Evolutionary conservation across 163 green algal species (phyloP), one percentile per base, ranked within the genome.

Genomic region (Scenedesmus sp.): DNA sequence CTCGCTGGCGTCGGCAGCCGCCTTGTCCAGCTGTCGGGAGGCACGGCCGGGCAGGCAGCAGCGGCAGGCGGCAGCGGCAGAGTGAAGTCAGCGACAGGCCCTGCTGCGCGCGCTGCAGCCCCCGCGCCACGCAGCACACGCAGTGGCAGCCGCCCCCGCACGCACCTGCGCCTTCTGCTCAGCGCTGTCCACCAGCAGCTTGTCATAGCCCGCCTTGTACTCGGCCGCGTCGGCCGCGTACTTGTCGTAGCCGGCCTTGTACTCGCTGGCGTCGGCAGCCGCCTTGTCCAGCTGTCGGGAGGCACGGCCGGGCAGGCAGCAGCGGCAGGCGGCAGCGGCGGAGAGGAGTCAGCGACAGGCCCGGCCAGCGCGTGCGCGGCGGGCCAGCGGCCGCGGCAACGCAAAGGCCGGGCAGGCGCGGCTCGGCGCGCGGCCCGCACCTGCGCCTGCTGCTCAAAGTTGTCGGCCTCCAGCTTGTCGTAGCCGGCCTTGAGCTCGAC

Each of bases 231-330:
- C 72, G 22, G 70, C 53, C 29, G 63, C 29, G 1, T 42, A 18
- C 58, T 84, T 84, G 47, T 88, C 83, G 5, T 75, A 86, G 18
- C 71, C 75, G 26, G 77, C 75, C 75, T 88, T 88, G 74, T 54
- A 63, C 63, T 80, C 77, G 7, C 57, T 26, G 18, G 75, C 75
- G 45, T 86, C 79, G 17, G 62, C 28, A 11, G 73, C 50, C 5
- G 60, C 51, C 39, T 86, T 80, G 58, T 85, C 70, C 9, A 70
- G 51, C 63, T 72, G 64, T 22, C 28, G 63, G 10, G 36, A 29
- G 1, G 29, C 18, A 54, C 47, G 48, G 31, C 28, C 29, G 36
- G 36, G 15, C 62, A 26, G 4, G 5, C 6, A 66, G 58, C 31
- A 66, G 56, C 1, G 2, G 26, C 56, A 42, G 10, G 22, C n/a